A percentile compares a stretch with the other conserved stretches of the same genome.
Conservation (phyloP, 164 flowering plant genomes). For the Vitis riparia region DNA sequence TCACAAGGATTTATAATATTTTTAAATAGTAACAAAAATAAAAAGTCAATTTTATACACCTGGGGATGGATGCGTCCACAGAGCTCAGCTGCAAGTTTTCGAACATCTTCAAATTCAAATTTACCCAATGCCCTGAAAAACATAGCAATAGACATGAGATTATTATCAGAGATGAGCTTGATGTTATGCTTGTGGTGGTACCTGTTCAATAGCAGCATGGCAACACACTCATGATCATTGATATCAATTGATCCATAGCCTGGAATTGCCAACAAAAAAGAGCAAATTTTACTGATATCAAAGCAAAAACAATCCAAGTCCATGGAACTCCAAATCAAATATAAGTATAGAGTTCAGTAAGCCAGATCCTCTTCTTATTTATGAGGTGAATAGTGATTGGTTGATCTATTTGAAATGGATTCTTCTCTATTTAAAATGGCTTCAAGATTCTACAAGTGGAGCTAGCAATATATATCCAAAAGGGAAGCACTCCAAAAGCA, state of each 20-base stretch:
- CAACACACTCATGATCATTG: slow-evolving; percentile 34
- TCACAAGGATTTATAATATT: neutral
- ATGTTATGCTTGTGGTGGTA: slow-evolving; percentile 21
- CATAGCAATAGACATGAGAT: slow-evolving; percentile 3
- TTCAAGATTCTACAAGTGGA: too few relatives aligned
- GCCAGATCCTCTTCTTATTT: too few relatives aligned
- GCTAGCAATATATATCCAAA: too few relatives aligned
- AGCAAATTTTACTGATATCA: neutral
- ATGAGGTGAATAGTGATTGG: too few relatives aligned
- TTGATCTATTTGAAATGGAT: too few relatives aligned
- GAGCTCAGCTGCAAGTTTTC: slow-evolving; percentile 89
- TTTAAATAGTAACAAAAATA: neutral
- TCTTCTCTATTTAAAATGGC: too few relatives aligned
- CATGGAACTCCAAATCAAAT: neutral
- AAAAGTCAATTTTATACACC: slow-evolving; percentile 27
- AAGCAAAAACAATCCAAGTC: neutral
- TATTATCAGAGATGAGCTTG: slow-evolving; percentile 8
- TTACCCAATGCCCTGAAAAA: slow-evolving; percentile 54
- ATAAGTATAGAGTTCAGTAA: too few relatives aligned
- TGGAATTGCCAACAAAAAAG: slow-evolving; percentile 14
- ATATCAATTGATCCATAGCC: slow-evolving; percentile 23
- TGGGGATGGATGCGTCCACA: slow-evolving; percentile 87
- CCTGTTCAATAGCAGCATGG: slow-evolving; percentile 61
- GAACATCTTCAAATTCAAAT: slow-evolving; percentile 78
- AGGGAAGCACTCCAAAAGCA: too few relatives aligned